Evolutionary conservation across 805 yeast species (phyloP).

Genomic region (Candida saitoana): DNA sequence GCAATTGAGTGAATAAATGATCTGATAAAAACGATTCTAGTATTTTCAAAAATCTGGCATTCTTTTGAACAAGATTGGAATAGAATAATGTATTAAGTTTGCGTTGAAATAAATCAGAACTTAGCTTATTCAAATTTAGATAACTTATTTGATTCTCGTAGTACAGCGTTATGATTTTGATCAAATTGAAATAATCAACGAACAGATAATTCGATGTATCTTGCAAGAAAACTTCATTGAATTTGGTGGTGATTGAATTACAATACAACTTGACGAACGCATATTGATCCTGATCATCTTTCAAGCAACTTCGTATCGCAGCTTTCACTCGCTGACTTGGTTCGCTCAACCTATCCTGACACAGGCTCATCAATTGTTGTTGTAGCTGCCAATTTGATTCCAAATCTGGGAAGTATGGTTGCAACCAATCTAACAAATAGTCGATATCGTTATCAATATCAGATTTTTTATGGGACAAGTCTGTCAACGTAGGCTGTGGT

Average conservation of each 20-base stretch:
- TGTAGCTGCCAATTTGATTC: background rate
- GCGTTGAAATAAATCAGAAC: conserved; percentile 21
- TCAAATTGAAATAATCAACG: conserved; percentile 12
- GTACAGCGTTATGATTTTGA: conserved; percentile 18
- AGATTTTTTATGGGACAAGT: conserved; percentile 9
- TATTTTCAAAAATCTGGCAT: conserved; percentile 2
- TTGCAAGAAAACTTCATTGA: conserved; percentile 9
- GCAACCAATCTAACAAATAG: conserved; percentile 29
- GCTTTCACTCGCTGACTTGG: conserved; percentile 28
- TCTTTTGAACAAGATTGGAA: conserved; percentile 12
- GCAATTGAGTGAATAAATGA: conserved; percentile 10
- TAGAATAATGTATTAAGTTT: conserved; percentile 28
- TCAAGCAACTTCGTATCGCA: conserved; percentile 35
- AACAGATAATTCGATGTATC: conserved; percentile 9
- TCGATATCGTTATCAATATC: conserved; percentile 35
- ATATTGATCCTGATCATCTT: conserved; percentile 27
- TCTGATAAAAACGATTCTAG: conserved; percentile 10
- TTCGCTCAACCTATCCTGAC: conserved; percentile 3
- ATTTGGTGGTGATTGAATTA: conserved; percentile 26
- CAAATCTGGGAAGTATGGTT: conserved; percentile 22
- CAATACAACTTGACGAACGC: conserved; percentile 31
- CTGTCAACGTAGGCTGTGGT: conserved; percentile 13
- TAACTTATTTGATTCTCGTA: conserved; percentile 20
- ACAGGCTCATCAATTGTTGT: background rate
- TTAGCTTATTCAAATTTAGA: conserved; percentile 18